phyloP scores from a whole-genome alignment of 306 rosid genomes.

The Coriaria nepalensis region DNA sequence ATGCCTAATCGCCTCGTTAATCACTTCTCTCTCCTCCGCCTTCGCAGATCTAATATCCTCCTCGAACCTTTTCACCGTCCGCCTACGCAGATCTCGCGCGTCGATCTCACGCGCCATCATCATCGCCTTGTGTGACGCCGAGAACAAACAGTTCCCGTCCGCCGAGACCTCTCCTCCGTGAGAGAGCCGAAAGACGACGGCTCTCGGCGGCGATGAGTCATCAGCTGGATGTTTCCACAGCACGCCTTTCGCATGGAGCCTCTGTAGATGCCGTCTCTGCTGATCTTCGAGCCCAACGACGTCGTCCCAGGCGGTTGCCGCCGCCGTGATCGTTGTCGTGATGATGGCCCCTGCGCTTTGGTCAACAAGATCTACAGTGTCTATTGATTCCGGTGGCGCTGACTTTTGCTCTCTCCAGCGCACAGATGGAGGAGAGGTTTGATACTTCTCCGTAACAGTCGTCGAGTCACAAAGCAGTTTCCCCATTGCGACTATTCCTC shows the following conservation, averaged over 20 bases:
- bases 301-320: constrained; percentile 49
- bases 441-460: constrained; percentile 66
- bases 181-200: constrained; percentile 69
- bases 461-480: constrained; percentile 76
- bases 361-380: constrained; percentile 51
- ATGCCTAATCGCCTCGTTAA: constrained; percentile 57
- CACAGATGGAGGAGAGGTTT: constrained; percentile 38
- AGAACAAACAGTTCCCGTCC: constrained; percentile 87
- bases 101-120: constrained; percentile 31
- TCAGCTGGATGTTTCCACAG: constrained; percentile 75
- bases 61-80: constrained; percentile 64
- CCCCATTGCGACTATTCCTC: constrained; percentile 44
- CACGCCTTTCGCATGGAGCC: constrained; percentile 69
- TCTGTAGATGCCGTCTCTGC: constrained; percentile 67
- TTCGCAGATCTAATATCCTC: constrained; percentile 64
- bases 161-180: constrained; percentile 94
- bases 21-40: constrained; percentile 36
- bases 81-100: constrained; percentile 61
- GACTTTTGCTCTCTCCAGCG: constrained; percentile 62
- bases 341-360: constrained; percentile 8
- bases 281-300: constrained; percentile 83
- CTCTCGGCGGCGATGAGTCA: constrained; percentile 25
- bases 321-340: constrained; percentile 3
- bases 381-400: constrained; percentile 26
- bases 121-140: constrained; percentile 88